These are phyloP conservation scores for Epichloe sibirici DNA, from an alignment of 2,329 filamentous ascomycete species.

Conservation along the genomic window DNA sequence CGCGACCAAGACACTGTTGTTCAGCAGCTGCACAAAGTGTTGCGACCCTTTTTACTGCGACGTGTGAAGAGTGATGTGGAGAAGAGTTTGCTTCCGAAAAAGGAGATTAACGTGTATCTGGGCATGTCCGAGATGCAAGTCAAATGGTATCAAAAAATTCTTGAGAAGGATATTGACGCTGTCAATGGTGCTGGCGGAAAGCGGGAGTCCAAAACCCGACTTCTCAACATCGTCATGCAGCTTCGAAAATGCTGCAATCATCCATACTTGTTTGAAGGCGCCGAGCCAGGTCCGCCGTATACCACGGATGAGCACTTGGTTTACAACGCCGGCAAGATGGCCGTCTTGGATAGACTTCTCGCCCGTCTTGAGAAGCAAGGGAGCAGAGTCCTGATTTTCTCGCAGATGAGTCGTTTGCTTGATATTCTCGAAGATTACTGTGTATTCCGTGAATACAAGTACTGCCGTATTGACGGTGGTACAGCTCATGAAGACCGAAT, in stretches of 20 bases:
- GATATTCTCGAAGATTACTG: constrained; percentile 98
- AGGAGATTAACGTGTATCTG: constrained; percentile 92
- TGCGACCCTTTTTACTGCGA: constrained; percentile 91
- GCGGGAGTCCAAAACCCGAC: constrained; percentile 90
- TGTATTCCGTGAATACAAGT: constrained; percentile 87
- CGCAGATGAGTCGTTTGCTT: constrained; percentile 93
- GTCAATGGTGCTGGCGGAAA: constrained; percentile 95
- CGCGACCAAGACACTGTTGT: constrained; percentile 91
- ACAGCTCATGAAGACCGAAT: constrained; percentile 98
- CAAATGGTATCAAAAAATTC: constrained; percentile 97
- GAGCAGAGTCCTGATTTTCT: constrained; percentile 96
- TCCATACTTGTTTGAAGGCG: constrained; percentile 94
- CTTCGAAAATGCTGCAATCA: constrained; percentile 98
- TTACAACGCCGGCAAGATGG: constrained; percentile 93
- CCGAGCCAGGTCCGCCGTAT: constrained; percentile 92
- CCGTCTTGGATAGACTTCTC: constrained; percentile 85
- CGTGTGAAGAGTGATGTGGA: constrained; percentile 97
- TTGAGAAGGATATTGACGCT: constrained; percentile 97
- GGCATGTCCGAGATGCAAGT: constrained; percentile 99
- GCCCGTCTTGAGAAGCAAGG: constrained; percentile 73
- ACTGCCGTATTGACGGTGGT: constrained; percentile 93
- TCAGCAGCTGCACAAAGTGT: constrained; percentile 83
- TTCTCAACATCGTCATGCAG: constrained; percentile 99
- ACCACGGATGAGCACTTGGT: constrained; percentile 95
- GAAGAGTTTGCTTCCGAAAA: constrained; percentile 94